Evolutionary conservation across 176 grass and related monocot genomes (phyloP).

Genomic region (Otatea glauca): DNA sequence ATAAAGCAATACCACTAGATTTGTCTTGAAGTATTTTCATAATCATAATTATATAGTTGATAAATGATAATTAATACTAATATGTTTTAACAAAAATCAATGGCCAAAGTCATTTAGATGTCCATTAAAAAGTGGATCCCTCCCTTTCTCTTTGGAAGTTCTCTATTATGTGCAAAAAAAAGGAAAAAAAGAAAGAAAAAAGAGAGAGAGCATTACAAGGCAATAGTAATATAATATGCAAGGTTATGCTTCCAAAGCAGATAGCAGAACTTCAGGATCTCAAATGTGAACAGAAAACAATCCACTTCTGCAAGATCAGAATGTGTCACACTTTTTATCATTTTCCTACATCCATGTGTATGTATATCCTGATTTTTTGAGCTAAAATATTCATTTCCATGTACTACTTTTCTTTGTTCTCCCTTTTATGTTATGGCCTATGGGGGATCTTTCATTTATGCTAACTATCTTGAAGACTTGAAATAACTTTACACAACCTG

Average conservation of each 20-base stretch:
- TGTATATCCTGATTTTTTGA: background rate
- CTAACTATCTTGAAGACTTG: background rate
- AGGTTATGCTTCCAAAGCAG: background rate
- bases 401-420: background rate
- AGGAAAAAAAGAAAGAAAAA: too few relatives aligned
- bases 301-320: background rate
- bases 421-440: background rate
- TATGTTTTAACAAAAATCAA: background rate
- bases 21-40: background rate
- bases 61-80: background rate
- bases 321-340: background rate
- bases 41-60: background rate
- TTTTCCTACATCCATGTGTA: slow-evolving; percentile 4
- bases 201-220: background rate
- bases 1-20: background rate
- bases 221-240: background rate
- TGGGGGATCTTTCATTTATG: background rate
- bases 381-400: background rate
- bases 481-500: background rate
- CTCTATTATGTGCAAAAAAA: background rate
- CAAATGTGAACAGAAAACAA: background rate
- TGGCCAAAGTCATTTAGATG: background rate
- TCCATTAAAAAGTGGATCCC: background rate
- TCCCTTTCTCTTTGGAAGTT: background rate
- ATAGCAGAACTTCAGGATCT: slow-evolving; percentile 24